phyloP scores from a whole-genome alignment of 768 basidiomycete species.

The Amanita phalloides region DNA sequence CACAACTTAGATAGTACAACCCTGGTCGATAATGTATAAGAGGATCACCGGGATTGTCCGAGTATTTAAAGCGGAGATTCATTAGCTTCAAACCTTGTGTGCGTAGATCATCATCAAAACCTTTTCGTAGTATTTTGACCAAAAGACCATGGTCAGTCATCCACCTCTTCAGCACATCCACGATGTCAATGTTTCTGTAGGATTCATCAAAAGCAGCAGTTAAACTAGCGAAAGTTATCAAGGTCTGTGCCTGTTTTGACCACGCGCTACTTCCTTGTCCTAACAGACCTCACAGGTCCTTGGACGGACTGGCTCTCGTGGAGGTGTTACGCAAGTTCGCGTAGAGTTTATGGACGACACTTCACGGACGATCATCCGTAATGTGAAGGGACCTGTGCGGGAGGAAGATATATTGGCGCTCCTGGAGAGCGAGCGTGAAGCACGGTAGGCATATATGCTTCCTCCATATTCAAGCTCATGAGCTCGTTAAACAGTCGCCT shows the following conservation, averaged over 20 bases:
- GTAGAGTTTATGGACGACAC: constrained; percentile 99
- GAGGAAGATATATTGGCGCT: constrained; percentile 95
- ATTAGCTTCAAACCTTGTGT: constrained; percentile 12
- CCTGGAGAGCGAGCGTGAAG: constrained; percentile 97
- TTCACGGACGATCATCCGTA: constrained; percentile 92
- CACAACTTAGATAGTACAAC: constrained; percentile 3
- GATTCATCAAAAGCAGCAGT: constrained; percentile 87
- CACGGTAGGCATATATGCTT: constrained; percentile 60
- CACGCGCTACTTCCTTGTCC: too few species aligned
- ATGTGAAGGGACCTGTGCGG: constrained; percentile 96
- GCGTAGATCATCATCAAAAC: constrained; percentile 10
- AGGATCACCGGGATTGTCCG: background rate
- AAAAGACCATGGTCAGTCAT: constrained; percentile 22
- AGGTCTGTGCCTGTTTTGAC: constrained; percentile 39
- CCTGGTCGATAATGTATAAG: too few species aligned
- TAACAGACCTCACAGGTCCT: constrained; percentile 54
- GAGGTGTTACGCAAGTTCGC: constrained; percentile 98
- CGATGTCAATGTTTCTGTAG: constrained; percentile 23
- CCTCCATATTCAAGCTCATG: constrained; percentile 2
- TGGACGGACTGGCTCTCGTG: constrained; percentile 96
- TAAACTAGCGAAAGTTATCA: constrained; percentile 96
- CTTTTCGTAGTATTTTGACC: background rate
- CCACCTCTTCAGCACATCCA: background rate
- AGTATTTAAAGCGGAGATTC: constrained; percentile 8
- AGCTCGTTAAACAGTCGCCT: background rate